Percentiles rank a stretch among this genome's conserved stretches.
These are phyloP conservation scores for Epichloe aotearoae DNA, from an alignment of 2,329 filamentous ascomycete species.

Conservation along the genomic window DNA sequence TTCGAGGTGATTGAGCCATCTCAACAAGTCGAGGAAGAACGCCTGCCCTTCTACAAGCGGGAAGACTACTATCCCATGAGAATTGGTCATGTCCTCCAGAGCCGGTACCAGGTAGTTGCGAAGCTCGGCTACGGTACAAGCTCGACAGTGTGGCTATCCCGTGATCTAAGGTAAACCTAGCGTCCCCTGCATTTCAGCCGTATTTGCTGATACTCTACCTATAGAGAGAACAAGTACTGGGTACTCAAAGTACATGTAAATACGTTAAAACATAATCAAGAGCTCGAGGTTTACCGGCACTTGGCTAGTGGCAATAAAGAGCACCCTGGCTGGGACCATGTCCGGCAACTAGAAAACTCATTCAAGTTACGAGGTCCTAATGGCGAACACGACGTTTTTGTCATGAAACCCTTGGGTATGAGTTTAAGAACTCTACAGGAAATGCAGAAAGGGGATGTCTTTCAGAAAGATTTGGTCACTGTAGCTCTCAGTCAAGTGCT, in stretches of 20 bases:
- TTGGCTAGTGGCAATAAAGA: conserved; percentile 11
- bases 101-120: conserved; percentile 17
- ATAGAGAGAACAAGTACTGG: conserved; percentile 13
- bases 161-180: conserved; percentile 16
- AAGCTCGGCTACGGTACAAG: conserved; percentile 29
- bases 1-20: background rate
- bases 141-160: conserved; percentile 30
- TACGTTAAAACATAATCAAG: conserved; percentile 15
- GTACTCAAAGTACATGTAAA: conserved; percentile 22
- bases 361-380: conserved; percentile 19
- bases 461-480: conserved; percentile 15
- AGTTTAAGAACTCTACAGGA: conserved; percentile 22
- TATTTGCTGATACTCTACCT: background rate
- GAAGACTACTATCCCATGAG: conserved; percentile 2
- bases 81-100: background rate
- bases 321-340: conserved; percentile 12
- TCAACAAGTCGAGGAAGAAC: background rate
- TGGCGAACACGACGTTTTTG: conserved; percentile 21
- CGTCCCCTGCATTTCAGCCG: background rate
- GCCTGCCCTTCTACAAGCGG: background rate
- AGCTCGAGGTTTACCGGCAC: conserved; percentile 17
- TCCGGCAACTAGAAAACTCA: conserved; percentile 21
- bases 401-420: conserved; percentile 24
- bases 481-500: conserved; percentile 13
- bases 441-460: conserved; percentile 12